Conservation (phyloP, 148 eudicot species). For the Camellia lanceoleosa region DNA sequence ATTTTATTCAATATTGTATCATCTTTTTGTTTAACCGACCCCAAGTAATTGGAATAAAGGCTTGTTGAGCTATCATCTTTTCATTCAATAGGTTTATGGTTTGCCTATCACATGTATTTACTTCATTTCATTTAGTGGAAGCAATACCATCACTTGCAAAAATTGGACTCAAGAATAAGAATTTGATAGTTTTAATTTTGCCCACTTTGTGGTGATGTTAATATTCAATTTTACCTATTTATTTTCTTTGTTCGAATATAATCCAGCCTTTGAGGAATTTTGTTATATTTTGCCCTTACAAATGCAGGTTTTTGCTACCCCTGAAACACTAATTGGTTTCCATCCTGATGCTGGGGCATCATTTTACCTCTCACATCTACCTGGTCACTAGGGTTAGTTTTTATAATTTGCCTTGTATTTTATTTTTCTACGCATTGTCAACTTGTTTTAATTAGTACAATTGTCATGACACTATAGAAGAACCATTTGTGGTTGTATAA, state of each 20-base stretch:
- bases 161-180: background rate
- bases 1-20: background rate
- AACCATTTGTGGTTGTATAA: background rate
- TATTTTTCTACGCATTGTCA: background rate
- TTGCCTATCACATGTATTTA: background rate
- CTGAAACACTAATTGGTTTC: constrained; percentile 86
- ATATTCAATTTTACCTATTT: background rate
- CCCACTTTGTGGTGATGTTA: background rate
- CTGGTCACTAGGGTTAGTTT: constrained; percentile 68
- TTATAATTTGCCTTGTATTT: background rate
- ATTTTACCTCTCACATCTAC: constrained; percentile 83
- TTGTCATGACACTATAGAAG: background rate
- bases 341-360: constrained; percentile 97
- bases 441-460: background rate
- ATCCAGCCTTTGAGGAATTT: background rate
- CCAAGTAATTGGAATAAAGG: too few relatives aligned
- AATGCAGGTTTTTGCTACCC: constrained; percentile 84
- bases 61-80: too few relatives aligned
- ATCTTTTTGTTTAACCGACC: background rate
- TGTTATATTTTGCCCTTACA: background rate
- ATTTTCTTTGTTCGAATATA: background rate
- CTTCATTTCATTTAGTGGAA: background rate
- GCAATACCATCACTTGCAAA: background rate
- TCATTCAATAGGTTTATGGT: background rate
- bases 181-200: background rate